phyloP scores from a whole-genome alignment of 805 yeast genomes.

The Myxozyma sirexii region DNA sequence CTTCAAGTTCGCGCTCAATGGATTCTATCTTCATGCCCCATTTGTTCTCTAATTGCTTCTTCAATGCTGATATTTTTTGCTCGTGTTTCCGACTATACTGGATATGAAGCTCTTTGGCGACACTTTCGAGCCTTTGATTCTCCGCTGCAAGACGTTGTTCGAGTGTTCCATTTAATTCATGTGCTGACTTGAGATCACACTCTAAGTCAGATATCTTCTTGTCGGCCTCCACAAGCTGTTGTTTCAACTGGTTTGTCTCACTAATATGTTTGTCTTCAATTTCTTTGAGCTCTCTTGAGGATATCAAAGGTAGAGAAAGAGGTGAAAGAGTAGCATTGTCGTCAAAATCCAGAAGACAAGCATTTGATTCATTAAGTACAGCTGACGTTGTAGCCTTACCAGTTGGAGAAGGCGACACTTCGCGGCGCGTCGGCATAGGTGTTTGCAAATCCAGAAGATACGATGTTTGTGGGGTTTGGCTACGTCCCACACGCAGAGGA shows the following conservation, averaged over 20 bases:
- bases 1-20: conserved; percentile 3
- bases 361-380: background rate
- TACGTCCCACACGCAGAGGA: background rate
- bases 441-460: conserved; percentile 6
- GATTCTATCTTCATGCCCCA: conserved; percentile 16
- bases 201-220: conserved; percentile 14
- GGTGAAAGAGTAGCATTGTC: conserved; percentile 1
- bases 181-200: background rate
- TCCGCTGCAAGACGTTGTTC: conserved; percentile 20
- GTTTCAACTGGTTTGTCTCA: conserved; percentile 12
- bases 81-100: conserved; percentile 32
- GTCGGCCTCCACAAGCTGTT: conserved; percentile 13
- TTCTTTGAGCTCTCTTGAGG: conserved; percentile 3
- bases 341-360: conserved; percentile 8
- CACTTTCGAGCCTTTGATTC: conserved; percentile 24
- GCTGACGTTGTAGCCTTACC: background rate
- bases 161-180: background rate
- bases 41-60: conserved; percentile 24
- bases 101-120: conserved; percentile 29
- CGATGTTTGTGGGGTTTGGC: conserved; percentile 4
- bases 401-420: background rate
- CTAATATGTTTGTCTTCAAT: conserved; percentile 17
- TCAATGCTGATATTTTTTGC: conserved; percentile 25
- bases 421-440: background rate
- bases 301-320: conserved; percentile 4